These are phyloP conservation scores for Botryosphaeria agaves DNA, from an alignment of 2,329 filamentous ascomycete species.

Conservation along the genomic window DNA sequence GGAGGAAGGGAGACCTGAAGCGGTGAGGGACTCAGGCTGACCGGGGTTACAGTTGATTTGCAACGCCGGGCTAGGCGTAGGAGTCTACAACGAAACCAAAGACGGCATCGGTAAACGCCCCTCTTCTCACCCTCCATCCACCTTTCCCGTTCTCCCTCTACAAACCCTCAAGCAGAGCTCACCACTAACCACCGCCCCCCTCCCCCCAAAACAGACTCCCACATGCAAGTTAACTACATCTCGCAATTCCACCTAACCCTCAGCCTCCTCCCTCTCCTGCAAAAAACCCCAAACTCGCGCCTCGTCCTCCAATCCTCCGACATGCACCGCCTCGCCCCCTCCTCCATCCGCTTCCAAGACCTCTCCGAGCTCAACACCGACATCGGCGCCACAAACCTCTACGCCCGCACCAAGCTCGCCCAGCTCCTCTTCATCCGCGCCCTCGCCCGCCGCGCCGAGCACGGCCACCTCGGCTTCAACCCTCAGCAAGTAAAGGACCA, in stretches of 20 bases:
- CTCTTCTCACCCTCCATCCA: background rate
- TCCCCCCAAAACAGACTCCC: too few relatives aligned
- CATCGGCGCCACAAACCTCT: conserved; percentile 29
- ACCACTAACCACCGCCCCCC: background rate
- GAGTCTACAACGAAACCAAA: conserved; percentile 28
- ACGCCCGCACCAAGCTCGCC: conserved; percentile 32
- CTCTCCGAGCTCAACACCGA: conserved; percentile 31
- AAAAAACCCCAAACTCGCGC: conserved; percentile 26
- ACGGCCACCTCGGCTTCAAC: conserved; percentile 17
- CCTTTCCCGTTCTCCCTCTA: background rate
- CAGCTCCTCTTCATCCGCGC: conserved; percentile 28
- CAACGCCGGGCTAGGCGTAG: conserved; percentile 33
- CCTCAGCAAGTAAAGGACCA: conserved; percentile 4
- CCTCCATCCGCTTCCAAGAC: conserved; percentile 22
- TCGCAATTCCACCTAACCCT: conserved; percentile 32
- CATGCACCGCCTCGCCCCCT: conserved; percentile 24
- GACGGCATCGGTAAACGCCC: conserved; percentile 25
- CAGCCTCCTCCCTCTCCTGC: conserved; percentile 26
- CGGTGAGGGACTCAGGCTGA: too few relatives aligned
- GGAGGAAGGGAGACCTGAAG: too few relatives aligned
- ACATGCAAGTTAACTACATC: conserved; percentile 34
- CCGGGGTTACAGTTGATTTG: conserved; percentile 18
- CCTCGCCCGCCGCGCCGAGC: conserved; percentile 20
- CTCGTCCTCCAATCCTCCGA: conserved; percentile 33
- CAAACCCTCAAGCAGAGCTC: too few relatives aligned